phyloP scores from a whole-genome alignment of 768 basidiomycete genomes.

The Pluteus cervinus region DNA sequence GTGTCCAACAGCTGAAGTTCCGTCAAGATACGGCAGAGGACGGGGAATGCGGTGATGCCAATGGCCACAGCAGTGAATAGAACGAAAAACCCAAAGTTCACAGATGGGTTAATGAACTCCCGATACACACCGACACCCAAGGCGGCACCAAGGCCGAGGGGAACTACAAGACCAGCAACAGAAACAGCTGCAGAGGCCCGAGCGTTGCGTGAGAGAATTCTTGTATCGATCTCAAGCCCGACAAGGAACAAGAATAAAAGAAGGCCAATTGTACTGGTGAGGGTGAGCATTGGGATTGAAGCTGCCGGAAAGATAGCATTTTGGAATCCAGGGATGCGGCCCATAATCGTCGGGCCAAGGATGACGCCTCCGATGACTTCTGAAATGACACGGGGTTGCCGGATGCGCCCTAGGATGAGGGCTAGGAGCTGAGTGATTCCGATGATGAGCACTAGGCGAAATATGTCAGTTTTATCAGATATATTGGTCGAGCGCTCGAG shows the following conservation, averaged over 20 bases:
- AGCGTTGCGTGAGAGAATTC: constrained; percentile 60
- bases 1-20: constrained; percentile 80
- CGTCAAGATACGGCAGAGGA: constrained; percentile 79
- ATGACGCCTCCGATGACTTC: constrained; percentile 90
- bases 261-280: constrained; percentile 73
- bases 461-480: constrained; percentile 7
- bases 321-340: constrained; percentile 72
- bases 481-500: not conserved
- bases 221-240: constrained; percentile 77
- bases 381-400: constrained; percentile 89
- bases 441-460: constrained; percentile 65
- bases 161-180: constrained; percentile 62
- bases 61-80: constrained; percentile 83
- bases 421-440: constrained; percentile 70
- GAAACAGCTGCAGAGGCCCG: constrained; percentile 54
- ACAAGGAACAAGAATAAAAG: constrained; percentile 79
- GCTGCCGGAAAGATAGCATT: constrained; percentile 47
- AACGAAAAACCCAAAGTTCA: constrained; percentile 76
- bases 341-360: constrained; percentile 74
- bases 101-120: constrained; percentile 48
- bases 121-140: constrained; percentile 69
- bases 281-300: constrained; percentile 52
- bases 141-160: constrained; percentile 77
- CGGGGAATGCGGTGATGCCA: constrained; percentile 78
- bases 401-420: constrained; percentile 56